A percentile compares a stretch with the other conserved stretches of the same genome.
phyloP scores from a whole-genome alignment of 2,329 filamentous ascomycete genomes.

The Arthroderma sp. region DNA sequence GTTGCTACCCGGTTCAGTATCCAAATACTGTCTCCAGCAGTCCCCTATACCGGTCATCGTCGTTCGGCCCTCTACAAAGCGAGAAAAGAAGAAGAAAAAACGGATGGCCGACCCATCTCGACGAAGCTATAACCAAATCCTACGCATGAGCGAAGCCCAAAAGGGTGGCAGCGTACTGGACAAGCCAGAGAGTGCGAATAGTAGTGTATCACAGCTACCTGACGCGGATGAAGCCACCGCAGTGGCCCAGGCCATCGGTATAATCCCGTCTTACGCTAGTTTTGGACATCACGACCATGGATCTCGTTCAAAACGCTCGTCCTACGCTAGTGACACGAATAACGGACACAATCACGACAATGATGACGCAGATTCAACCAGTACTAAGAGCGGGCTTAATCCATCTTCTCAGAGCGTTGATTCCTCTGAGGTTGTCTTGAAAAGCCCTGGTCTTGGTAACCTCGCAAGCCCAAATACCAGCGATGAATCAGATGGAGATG shows the following conservation, averaged over 20 bases:
- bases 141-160: slow-evolving; percentile 46
- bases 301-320: slow-evolving; percentile 1
- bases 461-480: slow-evolving; percentile 1
- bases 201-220: slow-evolving; percentile 29
- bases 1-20: slow-evolving; percentile 75
- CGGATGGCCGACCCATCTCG: slow-evolving; percentile 62
- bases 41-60: slow-evolving; percentile 89
- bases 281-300: background rate
- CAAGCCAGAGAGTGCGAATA: slow-evolving; percentile 33
- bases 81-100: slow-evolving; percentile 80
- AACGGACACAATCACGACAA: slow-evolving; percentile 1
- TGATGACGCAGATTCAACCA: slow-evolving; percentile 7
- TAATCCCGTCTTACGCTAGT: slow-evolving; percentile 16
- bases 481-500: slow-evolving; percentile 2
- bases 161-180: slow-evolving; percentile 41
- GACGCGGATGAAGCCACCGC: slow-evolving; percentile 39
- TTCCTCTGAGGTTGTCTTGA: slow-evolving; percentile 6
- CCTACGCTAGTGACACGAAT: background rate
- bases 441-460: slow-evolving; percentile 8
- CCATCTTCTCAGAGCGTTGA: slow-evolving; percentile 4
- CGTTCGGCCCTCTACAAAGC: slow-evolving; percentile 73
- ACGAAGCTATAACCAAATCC: slow-evolving; percentile 63
- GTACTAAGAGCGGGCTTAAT: slow-evolving; percentile 3
- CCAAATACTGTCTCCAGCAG: slow-evolving; percentile 88
- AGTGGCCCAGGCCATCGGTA: slow-evolving; percentile 37